Percentiles rank a stretch among this genome's conserved stretches.
These are phyloP conservation scores for Schizothecium vesticola DNA, from an alignment of 495 filamentous ascomycete genomes.

Conservation along the genomic window DNA sequence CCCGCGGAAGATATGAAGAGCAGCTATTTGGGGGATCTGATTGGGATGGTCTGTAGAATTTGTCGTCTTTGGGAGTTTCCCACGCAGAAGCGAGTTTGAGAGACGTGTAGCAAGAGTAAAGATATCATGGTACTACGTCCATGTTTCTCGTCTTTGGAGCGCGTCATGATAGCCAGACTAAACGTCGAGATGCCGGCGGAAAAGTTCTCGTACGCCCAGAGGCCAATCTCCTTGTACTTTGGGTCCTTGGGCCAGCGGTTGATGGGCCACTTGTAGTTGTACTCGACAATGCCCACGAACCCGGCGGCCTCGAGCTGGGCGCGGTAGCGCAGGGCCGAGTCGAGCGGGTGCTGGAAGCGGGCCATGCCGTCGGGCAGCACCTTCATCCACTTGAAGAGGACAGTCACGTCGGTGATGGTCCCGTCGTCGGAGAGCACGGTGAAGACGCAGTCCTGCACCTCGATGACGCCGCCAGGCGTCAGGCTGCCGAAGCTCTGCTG, in stretches of 20 bases:
- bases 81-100: not conserved
- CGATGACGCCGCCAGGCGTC: slow-evolving; percentile 36
- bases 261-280: slow-evolving; percentile 30
- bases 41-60: not conserved
- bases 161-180: slow-evolving; percentile 30
- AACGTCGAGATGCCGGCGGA: slow-evolving; percentile 33
- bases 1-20: no score
- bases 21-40: not conserved
- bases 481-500: slow-evolving; percentile 32
- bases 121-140: not conserved
- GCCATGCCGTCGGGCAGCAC: not conserved
- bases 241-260: slow-evolving; percentile 42
- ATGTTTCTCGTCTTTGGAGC: not conserved
- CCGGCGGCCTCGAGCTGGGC: slow-evolving; percentile 25
- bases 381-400: slow-evolving; percentile 16
- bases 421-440: slow-evolving; percentile 16
- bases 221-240: slow-evolving; percentile 45
- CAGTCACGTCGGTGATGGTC: slow-evolving; percentile 15
- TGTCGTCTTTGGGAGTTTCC: not conserved
- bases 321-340: slow-evolving; percentile 22
- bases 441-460: slow-evolving; percentile 24
- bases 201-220: slow-evolving; percentile 14
- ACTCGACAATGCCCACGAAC: slow-evolving; percentile 30
- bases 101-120: not conserved
- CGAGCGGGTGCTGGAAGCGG: not conserved